Percentiles rank a stretch among this genome's conserved stretches.
These are phyloP conservation scores for Fusarium xyrophilum DNA, from an alignment of 2,329 filamentous ascomycete species.

Conservation along the genomic window DNA sequence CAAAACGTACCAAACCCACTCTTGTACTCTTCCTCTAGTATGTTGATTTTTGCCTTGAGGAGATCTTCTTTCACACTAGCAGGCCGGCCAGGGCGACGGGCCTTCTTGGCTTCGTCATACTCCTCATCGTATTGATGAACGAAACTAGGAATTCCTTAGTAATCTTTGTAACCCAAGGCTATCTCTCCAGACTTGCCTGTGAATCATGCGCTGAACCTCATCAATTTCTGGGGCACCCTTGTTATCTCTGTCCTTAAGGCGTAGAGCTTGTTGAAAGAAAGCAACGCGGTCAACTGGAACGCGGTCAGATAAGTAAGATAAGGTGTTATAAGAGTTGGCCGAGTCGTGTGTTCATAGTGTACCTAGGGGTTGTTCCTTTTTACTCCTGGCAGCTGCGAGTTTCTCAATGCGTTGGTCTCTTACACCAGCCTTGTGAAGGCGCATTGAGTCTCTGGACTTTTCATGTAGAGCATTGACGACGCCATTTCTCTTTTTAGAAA, in stretches of 20 bases:
- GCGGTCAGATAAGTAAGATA: conserved; percentile 8
- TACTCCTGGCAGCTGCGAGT: conserved; percentile 71
- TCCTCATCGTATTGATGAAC: conserved; percentile 76
- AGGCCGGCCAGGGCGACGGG: conserved; percentile 79
- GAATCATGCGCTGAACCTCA: conserved; percentile 67
- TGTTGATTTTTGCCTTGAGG: conserved; percentile 72
- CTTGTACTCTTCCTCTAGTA: conserved; percentile 79
- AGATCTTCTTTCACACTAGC: conserved; percentile 78
- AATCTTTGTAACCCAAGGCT: neutral
- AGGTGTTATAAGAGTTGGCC: neutral
- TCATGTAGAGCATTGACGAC: conserved; percentile 80
- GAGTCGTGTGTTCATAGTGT: conserved; percentile 39
- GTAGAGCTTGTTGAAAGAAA: conserved; percentile 74
- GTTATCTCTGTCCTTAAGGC: conserved; percentile 51
- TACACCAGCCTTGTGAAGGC: conserved; percentile 78
- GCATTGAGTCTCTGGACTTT: conserved; percentile 84
- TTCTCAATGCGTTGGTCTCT: conserved; percentile 84
- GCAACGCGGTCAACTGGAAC: conserved; percentile 48
- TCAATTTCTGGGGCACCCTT: conserved; percentile 62
- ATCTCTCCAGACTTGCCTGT: conserved; percentile 55
- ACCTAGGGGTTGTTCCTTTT: conserved; percentile 78
- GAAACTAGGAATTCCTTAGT: conserved; percentile 53
- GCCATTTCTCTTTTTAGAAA: conserved; percentile 83
- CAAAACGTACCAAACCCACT: conserved; percentile 77
- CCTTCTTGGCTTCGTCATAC: conserved; percentile 68